A percentile compares a stretch with the other conserved stretches of the same genome.
Evolutionary conservation across 1,284 basidiomycete species (phyloP).

Genomic region (Tilletia horrida): DNA sequence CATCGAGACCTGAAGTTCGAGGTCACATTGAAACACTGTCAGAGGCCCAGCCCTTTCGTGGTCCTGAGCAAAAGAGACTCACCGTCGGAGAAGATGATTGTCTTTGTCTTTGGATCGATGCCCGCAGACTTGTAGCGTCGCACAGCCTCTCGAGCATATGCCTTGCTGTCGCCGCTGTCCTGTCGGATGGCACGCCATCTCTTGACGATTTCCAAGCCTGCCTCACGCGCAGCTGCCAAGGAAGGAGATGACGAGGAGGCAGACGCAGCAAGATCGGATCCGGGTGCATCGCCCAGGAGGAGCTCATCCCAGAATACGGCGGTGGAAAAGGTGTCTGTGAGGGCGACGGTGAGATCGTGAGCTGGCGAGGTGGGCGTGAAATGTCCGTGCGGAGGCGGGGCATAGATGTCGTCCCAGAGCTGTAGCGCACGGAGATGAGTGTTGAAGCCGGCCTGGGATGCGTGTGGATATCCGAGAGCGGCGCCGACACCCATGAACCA

Average conservation of each 20-base stretch:
- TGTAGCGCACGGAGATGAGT: slow-evolving; percentile 35
- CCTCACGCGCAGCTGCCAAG: background rate
- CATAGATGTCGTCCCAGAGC: slow-evolving; percentile 50
- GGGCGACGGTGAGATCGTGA: slow-evolving; percentile 52
- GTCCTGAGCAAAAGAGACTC: no score
- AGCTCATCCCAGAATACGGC: slow-evolving; percentile 51
- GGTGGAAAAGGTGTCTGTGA: slow-evolving; percentile 53
- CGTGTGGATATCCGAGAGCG: slow-evolving; percentile 39
- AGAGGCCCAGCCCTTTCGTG: no score
- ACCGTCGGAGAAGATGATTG: slow-evolving; percentile 51
- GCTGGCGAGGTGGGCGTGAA: slow-evolving; percentile 34
- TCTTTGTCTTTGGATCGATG: slow-evolving; percentile 43
- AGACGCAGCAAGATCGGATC: background rate
- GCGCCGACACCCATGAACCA: slow-evolving; percentile 54
- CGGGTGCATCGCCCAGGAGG: slow-evolving; percentile 19
- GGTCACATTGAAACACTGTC: background rate
- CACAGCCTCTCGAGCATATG: slow-evolving; percentile 41
- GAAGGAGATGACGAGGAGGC: background rate
- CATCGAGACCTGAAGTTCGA: slow-evolving; percentile 29
- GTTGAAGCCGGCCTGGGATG: slow-evolving; percentile 24
- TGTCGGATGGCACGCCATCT: slow-evolving; percentile 51
- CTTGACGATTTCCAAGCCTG: slow-evolving; percentile 40
- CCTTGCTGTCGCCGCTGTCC: slow-evolving; percentile 46
- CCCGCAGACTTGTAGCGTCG: slow-evolving; percentile 39
- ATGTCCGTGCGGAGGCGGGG: slow-evolving; percentile 38